phyloP scores from a whole-genome alignment of 495 filamentous ascomycete genomes.

The Xylaria venustula region DNA sequence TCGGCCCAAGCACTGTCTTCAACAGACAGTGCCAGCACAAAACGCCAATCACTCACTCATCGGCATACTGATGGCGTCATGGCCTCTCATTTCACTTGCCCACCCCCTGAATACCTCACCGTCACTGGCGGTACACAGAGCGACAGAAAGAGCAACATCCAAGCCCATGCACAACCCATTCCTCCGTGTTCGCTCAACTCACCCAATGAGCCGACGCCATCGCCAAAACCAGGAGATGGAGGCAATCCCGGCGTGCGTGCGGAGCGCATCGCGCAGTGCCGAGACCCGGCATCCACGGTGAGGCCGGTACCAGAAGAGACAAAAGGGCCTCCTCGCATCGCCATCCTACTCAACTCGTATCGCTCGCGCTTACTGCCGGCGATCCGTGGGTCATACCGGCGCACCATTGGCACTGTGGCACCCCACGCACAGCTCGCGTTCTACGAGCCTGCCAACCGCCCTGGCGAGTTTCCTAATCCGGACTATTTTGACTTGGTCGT shows the following conservation, averaged over 20 bases:
- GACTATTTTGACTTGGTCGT: constrained; percentile 46
- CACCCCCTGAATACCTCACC: neutral
- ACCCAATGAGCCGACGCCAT: neutral
- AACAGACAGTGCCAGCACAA: constrained; percentile 9
- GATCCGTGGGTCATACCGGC: constrained; percentile 40
- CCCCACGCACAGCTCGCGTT: constrained; percentile 32
- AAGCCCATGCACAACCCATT: neutral
- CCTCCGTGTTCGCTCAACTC: neutral
- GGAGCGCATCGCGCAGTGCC: neutral
- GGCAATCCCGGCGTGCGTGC: neutral
- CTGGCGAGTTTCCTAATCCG: constrained; percentile 38
- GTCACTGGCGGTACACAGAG: no score
- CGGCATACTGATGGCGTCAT: neutral
- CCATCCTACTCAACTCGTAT: constrained; percentile 47
- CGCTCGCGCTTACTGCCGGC: constrained; percentile 36
- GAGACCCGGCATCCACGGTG: neutral
- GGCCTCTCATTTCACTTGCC: neutral
- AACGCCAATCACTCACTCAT: no score
- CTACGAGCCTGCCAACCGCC: constrained; percentile 43
- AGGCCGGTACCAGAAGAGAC: constrained; percentile 10
- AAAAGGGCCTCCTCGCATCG: constrained; percentile 30
- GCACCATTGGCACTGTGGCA: constrained; percentile 33
- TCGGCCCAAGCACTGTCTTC: constrained; percentile 1
- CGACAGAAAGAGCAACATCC: no score
- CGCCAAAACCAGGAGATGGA: neutral